A percentile compares a stretch with the other conserved stretches of the same genome.
These are phyloP conservation scores for Suhomyces kunorum DNA, from an alignment of 1,139 yeast species.

Conservation along the genomic window DNA sequence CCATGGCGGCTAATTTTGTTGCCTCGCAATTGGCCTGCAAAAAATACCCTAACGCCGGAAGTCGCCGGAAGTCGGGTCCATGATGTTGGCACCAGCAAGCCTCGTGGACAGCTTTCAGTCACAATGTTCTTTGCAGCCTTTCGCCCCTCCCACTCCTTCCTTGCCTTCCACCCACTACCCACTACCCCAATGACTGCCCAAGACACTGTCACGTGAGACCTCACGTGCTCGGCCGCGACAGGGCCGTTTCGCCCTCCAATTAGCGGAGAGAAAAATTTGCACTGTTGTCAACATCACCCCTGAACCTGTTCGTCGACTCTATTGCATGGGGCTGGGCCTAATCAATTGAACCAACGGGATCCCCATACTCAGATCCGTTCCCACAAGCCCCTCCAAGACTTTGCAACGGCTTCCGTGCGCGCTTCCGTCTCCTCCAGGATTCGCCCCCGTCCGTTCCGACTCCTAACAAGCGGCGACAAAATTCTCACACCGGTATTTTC, in stretches of 20 bases:
- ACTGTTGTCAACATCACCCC: constrained; percentile 15
- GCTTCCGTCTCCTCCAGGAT: neutral
- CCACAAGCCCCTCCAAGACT: constrained; percentile 5
- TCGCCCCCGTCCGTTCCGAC: neutral
- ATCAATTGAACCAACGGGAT: constrained; percentile 13
- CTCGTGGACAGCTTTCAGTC: no score
- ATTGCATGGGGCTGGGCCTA: constrained; percentile 15
- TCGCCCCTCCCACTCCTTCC: neutral
- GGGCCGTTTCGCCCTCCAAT: constrained; percentile 8
- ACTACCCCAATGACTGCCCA: constrained; percentile 1
- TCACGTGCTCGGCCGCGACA: constrained; percentile 1
- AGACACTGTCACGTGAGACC: neutral
- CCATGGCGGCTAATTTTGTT: neutral
- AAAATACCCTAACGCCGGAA: no score
- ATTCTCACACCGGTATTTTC: constrained; percentile 7
- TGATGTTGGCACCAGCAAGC: no score
- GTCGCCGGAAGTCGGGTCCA: no score
- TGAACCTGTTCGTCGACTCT: constrained; percentile 7
- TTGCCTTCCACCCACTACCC: no score
- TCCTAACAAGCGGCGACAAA: constrained; percentile 6
- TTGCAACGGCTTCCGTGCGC: constrained; percentile 7
- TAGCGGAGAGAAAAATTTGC: constrained; percentile 14
- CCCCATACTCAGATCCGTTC: constrained; percentile 6
- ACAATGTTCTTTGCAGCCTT: no score
- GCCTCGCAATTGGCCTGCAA: neutral